Percentiles rank a stretch among this genome's conserved stretches.
Conservation (phyloP, 2,329 filamentous ascomycete genomes). For the Pezicula neosporulosa region DNA sequence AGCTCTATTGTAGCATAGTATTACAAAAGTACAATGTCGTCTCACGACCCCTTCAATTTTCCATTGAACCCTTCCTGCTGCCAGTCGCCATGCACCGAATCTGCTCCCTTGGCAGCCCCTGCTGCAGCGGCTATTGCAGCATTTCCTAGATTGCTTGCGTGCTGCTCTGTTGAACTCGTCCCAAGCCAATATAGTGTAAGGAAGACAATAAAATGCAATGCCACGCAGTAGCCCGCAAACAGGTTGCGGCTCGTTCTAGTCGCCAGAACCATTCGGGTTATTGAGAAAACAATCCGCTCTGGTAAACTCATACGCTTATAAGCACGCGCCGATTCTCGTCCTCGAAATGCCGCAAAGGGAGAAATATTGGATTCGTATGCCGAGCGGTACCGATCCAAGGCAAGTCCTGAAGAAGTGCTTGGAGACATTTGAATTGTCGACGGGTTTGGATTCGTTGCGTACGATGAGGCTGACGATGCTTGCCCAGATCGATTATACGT, state of each 20-base stretch:
- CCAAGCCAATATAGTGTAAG: conserved; percentile 83
- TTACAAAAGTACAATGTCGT: conserved; percentile 14
- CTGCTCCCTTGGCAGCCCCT: conserved; percentile 29
- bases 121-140: conserved; percentile 41
- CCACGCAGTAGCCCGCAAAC: conserved; percentile 89
- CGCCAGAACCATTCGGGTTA: conserved; percentile 86
- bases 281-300: conserved; percentile 84
- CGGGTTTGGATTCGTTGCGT: conserved; percentile 69
- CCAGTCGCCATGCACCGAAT: conserved; percentile 51
- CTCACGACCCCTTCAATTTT: conserved; percentile 17
- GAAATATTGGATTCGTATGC: conserved; percentile 95
- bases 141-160: conserved; percentile 25
- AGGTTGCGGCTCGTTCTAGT: conserved; percentile 88
- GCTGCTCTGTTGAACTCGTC: conserved; percentile 58
- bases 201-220: conserved; percentile 84
- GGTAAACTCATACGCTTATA: conserved; percentile 92
- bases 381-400: conserved; percentile 80
- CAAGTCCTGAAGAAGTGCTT: conserved; percentile 59
- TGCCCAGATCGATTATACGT: conserved; percentile 77
- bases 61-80: conserved; percentile 46
- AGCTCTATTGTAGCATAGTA: conserved; percentile 21
- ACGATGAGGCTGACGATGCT: conserved; percentile 61
- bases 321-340: conserved; percentile 86
- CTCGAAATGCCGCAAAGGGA: conserved; percentile 91
- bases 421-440: conserved; percentile 62